These are phyloP conservation scores for Penicillium parvum DNA, from an alignment of 495 filamentous ascomycete species.

Conservation along the genomic window DNA sequence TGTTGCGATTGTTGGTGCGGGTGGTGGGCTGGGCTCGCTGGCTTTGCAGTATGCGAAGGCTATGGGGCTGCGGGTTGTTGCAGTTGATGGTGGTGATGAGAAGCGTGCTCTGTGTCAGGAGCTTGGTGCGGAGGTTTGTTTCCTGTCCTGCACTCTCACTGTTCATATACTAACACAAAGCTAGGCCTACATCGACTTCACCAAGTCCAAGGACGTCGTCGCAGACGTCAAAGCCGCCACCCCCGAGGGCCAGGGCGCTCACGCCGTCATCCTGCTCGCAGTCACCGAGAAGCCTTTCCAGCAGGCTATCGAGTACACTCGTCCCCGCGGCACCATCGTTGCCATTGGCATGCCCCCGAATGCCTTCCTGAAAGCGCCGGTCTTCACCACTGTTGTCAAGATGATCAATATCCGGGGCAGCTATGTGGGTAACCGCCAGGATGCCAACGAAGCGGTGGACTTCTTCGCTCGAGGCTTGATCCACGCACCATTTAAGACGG, in stretches of 20 bases:
- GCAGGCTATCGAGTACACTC: conserved; percentile 82
- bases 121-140: conserved; percentile 54
- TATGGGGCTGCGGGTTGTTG: conserved; percentile 76
- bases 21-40: conserved; percentile 78
- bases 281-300: conserved; percentile 89
- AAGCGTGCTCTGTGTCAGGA: conserved; percentile 62
- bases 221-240: conserved; percentile 75
- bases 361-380: conserved; percentile 74
- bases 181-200: conserved; percentile 71
- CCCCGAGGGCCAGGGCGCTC: conserved; percentile 73
- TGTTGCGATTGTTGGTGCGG: conserved; percentile 87
- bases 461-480: conserved; percentile 82
- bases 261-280: conserved; percentile 82
- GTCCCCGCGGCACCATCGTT: conserved; percentile 71
- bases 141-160: too few species aligned
- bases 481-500: conserved; percentile 79
- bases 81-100: conserved; percentile 76
- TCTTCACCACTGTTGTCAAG: conserved; percentile 77
- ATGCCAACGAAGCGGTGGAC: conserved; percentile 79
- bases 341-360: conserved; percentile 80
- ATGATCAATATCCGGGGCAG: conserved; percentile 93
- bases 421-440: conserved; percentile 87
- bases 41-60: conserved; percentile 83
- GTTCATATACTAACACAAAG: conserved; percentile 3
- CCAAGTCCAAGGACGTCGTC: conserved; percentile 67